These are phyloP conservation scores for Daldinia eschscholtzii DNA, from an alignment of 2,329 filamentous ascomycete genomes.

Conservation along the genomic window DNA sequence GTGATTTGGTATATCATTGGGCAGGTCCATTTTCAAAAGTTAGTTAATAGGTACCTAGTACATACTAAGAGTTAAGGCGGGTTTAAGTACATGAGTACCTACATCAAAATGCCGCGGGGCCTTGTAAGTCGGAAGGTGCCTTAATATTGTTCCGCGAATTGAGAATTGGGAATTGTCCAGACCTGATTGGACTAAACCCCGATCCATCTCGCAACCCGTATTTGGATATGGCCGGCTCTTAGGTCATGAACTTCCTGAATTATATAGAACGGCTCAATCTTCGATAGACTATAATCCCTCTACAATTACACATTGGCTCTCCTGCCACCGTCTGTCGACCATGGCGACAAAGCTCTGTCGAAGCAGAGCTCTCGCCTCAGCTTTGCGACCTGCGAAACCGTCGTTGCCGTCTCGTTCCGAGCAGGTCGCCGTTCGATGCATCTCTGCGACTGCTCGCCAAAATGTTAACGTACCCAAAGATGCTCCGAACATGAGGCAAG, in stretches of 20 bases:
- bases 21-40: neutral
- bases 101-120: neutral
- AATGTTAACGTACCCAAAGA: conserved; percentile 71
- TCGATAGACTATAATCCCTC: conserved; percentile 31
- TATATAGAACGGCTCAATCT: conserved; percentile 39
- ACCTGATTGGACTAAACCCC: conserved; percentile 30
- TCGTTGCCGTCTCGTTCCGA: conserved; percentile 58
- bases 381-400: conserved; percentile 65
- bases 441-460: conserved; percentile 63
- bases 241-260: conserved; percentile 28
- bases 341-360: conserved; percentile 73
- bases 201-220: conserved; percentile 5
- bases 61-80: neutral
- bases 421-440: conserved; percentile 60
- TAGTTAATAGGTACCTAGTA: neutral
- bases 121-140: conserved; percentile 18
- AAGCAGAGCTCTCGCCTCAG: conserved; percentile 67
- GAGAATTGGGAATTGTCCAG: conserved; percentile 36
- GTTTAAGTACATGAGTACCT: neutral
- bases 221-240: conserved; percentile 9
- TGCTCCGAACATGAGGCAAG: conserved; percentile 75
- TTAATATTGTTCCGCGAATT: conserved; percentile 39
- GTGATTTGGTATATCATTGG: conserved; percentile 17
- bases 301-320: conserved; percentile 60
- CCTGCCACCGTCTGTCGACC: conserved; percentile 53